A percentile compares a stretch with the other conserved stretches of the same genome.
These are phyloP conservation scores for Hypomontagnella monticulosa DNA, from an alignment of 495 filamentous ascomycete species.

Conservation along the genomic window DNA sequence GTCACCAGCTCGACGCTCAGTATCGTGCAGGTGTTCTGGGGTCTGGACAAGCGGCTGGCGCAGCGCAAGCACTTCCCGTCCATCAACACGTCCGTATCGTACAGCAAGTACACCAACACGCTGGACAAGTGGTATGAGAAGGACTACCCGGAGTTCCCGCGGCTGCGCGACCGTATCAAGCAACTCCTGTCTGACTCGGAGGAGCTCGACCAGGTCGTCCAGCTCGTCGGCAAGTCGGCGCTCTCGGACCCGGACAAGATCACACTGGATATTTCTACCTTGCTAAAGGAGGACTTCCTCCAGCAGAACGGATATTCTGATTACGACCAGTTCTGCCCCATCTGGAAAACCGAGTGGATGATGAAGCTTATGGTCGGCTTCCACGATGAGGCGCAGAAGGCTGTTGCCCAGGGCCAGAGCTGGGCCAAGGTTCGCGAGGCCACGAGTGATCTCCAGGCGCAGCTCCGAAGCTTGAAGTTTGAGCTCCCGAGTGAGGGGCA, in stretches of 20 bases:
- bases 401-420: slow-evolving; percentile 83
- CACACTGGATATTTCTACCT: slow-evolving; percentile 87
- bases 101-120: slow-evolving; percentile 92
- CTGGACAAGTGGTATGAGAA: slow-evolving; percentile 94
- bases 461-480: slow-evolving; percentile 93
- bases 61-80: slow-evolving; percentile 99
- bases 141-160: slow-evolving; percentile 92
- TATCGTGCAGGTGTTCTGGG: slow-evolving; percentile 99
- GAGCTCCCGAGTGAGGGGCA: slow-evolving; percentile 84
- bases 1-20: slow-evolving; percentile 93
- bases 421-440: slow-evolving; percentile 94
- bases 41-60: slow-evolving; percentile 98
- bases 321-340: slow-evolving; percentile 97
- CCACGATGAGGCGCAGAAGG: slow-evolving; percentile 97
- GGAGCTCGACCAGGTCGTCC: slow-evolving; percentile 97
- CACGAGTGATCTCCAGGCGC: slow-evolving; percentile 82
- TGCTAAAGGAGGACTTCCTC: slow-evolving; percentile 98
- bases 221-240: slow-evolving; percentile 96
- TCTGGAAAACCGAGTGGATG: slow-evolving; percentile 99
- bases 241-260: slow-evolving; percentile 98
- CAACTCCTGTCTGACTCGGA: slow-evolving; percentile 94
- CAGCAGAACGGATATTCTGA: slow-evolving; percentile 99
- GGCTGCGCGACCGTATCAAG: slow-evolving; percentile 88
- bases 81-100: slow-evolving; percentile 93
- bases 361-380: slow-evolving; percentile 99